Conservation (phyloP, 1,284 basidiomycete genomes). For the Boletus hoseneyae region DNA sequence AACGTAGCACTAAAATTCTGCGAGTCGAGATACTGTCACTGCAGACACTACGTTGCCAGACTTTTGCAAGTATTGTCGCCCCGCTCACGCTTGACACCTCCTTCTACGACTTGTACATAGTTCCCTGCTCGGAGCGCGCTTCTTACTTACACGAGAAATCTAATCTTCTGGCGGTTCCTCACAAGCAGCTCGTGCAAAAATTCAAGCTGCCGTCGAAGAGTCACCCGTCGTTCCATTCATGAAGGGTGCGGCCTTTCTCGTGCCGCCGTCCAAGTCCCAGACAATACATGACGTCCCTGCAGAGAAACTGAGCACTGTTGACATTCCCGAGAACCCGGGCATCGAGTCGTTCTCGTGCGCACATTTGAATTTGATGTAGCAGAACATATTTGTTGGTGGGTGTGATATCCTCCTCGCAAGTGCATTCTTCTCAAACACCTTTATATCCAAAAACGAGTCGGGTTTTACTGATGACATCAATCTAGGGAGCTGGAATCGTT, state of each 20-base stretch:
- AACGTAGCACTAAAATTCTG: no score
- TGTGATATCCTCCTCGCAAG: conserved; percentile 94
- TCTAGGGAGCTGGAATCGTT: conserved; percentile 89
- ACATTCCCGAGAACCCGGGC: conserved; percentile 84
- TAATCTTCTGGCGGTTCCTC: conserved; percentile 38
- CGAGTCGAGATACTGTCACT: no score
- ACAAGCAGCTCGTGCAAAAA: conserved; percentile 40
- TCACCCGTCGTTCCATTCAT: conserved; percentile 79
- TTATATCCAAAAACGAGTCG: not conserved
- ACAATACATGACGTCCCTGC: conserved; percentile 81
- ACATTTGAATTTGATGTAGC: not conserved
- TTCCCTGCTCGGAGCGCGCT: conserved; percentile 15
- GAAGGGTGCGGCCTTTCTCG: conserved; percentile 96
- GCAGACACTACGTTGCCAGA: no score
- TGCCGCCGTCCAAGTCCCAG: conserved; percentile 88
- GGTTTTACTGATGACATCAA: conserved; percentile 61
- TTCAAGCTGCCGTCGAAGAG: conserved; percentile 46
- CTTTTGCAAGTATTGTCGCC: conserved; percentile 10
- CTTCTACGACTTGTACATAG: conserved; percentile 19
- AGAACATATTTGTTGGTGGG: conserved; percentile 81
- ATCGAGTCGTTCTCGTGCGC: conserved; percentile 97
- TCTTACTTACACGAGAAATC: conserved; percentile 1
- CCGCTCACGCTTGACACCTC: no score
- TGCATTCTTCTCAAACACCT: conserved; percentile 45
- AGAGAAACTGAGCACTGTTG: conserved; percentile 83